phyloP scores from a whole-genome alignment of 192 early-diverging fungal genomes.

The Coemansia sp. region DNA sequence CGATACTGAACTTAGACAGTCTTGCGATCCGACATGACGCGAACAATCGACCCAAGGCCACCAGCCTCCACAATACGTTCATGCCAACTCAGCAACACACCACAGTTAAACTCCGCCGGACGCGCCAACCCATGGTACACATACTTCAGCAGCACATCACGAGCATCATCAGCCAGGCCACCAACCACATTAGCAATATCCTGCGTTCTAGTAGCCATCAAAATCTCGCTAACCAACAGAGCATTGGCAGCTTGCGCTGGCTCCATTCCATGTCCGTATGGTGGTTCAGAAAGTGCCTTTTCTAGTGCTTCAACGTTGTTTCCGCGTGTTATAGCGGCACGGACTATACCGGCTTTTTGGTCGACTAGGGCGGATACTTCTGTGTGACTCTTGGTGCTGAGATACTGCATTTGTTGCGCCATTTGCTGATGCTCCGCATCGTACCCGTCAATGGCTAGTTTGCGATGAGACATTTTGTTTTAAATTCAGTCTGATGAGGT shows the following conservation, averaged over 20 bases:
- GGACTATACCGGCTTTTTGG: slow-evolving; percentile 58
- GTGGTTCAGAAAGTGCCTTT: slow-evolving; percentile 65
- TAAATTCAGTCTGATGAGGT: background rate
- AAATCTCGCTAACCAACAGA: slow-evolving; percentile 77
- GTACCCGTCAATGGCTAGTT: slow-evolving; percentile 39
- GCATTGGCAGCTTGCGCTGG: slow-evolving; percentile 72
- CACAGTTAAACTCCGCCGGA: slow-evolving; percentile 82
- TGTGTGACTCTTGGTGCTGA: slow-evolving; percentile 26
- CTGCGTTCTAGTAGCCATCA: slow-evolving; percentile 66
- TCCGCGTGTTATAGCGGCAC: slow-evolving; percentile 64
- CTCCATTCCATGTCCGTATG: slow-evolving; percentile 65
- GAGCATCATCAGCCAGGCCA: slow-evolving; percentile 58
- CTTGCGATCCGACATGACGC: slow-evolving; percentile 87
- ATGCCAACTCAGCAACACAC: slow-evolving; percentile 87
- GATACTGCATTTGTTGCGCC: slow-evolving; percentile 36
- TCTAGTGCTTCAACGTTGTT: slow-evolving; percentile 60
- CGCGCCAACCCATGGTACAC: slow-evolving; percentile 86
- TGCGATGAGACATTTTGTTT: slow-evolving; percentile 39
- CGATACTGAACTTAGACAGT: slow-evolving; percentile 53
- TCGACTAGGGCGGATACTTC: slow-evolving; percentile 29
- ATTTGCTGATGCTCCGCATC: slow-evolving; percentile 37
- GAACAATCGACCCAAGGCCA: slow-evolving; percentile 86
- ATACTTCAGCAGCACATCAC: slow-evolving; percentile 89
- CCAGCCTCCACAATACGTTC: slow-evolving; percentile 92
- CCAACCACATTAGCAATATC: slow-evolving; percentile 70